Base-by-base conservation (phyloP, 495 filamentous ascomycete species). In the Neurospora sp. region DNA sequence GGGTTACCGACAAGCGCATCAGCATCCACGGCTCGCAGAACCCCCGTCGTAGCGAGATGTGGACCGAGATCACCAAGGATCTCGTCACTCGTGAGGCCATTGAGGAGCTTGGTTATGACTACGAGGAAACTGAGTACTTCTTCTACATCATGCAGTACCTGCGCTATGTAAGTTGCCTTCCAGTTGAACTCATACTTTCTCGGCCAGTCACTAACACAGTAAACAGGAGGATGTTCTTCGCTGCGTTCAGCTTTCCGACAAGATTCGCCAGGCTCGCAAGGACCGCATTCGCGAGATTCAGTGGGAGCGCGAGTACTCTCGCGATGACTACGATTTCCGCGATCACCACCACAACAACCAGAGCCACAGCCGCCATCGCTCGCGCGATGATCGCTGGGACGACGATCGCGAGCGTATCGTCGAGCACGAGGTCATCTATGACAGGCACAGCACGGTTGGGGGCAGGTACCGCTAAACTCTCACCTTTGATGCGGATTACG, bases 31-130 rank as follows among this genome's bases (percentile, higher is more conserved):
- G 77, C 27, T 75, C 73, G 14, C 77, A 82, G 4, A 74, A 82
- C 0, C 82, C 82, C 11, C 83, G 85, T 39, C 85, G 87, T 70
- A 90, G 89, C 68, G 88, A 92, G 72, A 91, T 97, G 80, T 98
- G 96, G 96, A 99, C 96, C 0, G 96, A 98, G 79, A 94, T 99
- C 76, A 97, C 94, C 9, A 98, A 97, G 83, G 94, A 97, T 75
- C 81, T 99, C 68, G 93, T 99, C 14, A 86, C 91, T 46, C 88
- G 89, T 71, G 95, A 98, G 78, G 96, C 96, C 0, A 93, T 99
- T 75, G 90, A 97, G 73, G 83, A 90, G 70, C 79, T 89, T 72
- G 94, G 93, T 0, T 98, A 96, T 81, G 92, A 93, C 75, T 98
- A 89, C 77, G 94, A 98, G 77, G 95, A 98, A 83, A 96, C 93